Evolutionary conservation across 2,329 filamentous ascomycete species (phyloP).

Genomic region (Cadophora luteo-olivacea): DNA sequence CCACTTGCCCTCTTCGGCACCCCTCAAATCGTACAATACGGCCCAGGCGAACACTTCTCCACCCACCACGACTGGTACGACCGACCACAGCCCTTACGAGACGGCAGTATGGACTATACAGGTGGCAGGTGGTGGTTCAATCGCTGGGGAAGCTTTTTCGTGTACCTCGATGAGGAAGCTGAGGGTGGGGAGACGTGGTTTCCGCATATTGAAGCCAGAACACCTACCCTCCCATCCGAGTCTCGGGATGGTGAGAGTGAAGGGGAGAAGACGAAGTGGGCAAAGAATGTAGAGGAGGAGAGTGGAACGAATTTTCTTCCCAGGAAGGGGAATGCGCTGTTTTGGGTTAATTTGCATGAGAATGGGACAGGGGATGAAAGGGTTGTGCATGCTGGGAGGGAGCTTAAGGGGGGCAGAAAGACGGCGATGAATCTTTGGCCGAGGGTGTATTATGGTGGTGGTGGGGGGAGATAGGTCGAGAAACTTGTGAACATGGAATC

Average conservation of each 20-base stretch:
- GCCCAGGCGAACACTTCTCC: slow-evolving; percentile 26
- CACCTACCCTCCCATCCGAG: neutral
- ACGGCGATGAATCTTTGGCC: slow-evolving; percentile 36
- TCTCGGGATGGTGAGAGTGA: neutral
- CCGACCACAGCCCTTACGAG: slow-evolving; percentile 18
- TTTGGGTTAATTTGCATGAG: slow-evolving; percentile 34
- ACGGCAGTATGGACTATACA: neutral
- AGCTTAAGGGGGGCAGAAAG: slow-evolving; percentile 29
- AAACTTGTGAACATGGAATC: neutral
- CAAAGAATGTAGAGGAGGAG: neutral
- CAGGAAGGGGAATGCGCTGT: slow-evolving; percentile 29
- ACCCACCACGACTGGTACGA: slow-evolving; percentile 32
- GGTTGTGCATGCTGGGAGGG: slow-evolving; percentile 31
- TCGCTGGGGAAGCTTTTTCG: slow-evolving; percentile 30
- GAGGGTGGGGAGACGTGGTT: slow-evolving; percentile 34
- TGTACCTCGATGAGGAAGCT: slow-evolving; percentile 27
- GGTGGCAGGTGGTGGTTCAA: slow-evolving; percentile 23
- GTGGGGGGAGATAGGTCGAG: neutral
- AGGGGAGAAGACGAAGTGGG: slow-evolving; percentile 10
- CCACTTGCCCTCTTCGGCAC: slow-evolving; percentile 25
- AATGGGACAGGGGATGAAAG: slow-evolving; percentile 35
- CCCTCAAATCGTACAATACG: slow-evolving; percentile 33
- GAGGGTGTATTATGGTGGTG: slow-evolving; percentile 25
- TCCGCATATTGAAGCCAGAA: slow-evolving; percentile 21
- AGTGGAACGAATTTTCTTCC: slow-evolving; percentile 26